Base-by-base conservation (phyloP, 306 rosid species). In the Cucurbita moschata region DNA sequence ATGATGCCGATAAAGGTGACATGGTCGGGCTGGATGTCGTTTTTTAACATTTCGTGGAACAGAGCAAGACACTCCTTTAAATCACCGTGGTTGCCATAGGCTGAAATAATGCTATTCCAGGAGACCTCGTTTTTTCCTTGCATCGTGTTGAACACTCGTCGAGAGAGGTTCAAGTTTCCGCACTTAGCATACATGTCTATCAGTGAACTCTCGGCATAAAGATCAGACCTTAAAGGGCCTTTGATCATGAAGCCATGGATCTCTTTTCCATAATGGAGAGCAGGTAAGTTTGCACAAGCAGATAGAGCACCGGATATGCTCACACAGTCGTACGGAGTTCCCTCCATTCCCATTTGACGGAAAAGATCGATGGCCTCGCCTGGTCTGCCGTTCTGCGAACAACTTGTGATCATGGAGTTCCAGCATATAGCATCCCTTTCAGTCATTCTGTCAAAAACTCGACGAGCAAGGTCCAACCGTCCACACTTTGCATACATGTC, bases 401-500 rank as follows among this genome's bases (percentile, higher is more conserved):
- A 88, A 82, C 90, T 87, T 58, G 85, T 75, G 70, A 88, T 85
- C 89, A 90, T 87, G n/a, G 87, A 81, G 81, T 88, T 90, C 96
- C 92, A 90, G 78, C 89, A 90, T n/a, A 90, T 81, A 73, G 83
- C 81, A 84, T 90, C 96, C 79, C 81, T 87, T 16, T 79, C 83
- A 4, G 86, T 61, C 86, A 80, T 79, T 82, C 89, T 73, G 53
- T 78, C 67, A 66, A 90, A 85, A 77, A 74, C 79, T 43, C 44
- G 79, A 81, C 73, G 78, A 54, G 92, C 87, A 78, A 90, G 95
- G 79, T 88, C 90, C 73, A 90, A 52, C 72, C 90, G 86, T 81
- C 92, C 97, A 83, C 86, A 87, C 78, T 91, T 91, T 69, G 97
- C 89, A 76, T 91, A 91, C 97, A 91, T 87, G 68, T 85, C 86